phyloP scores from a whole-genome alignment of 805 yeast genomes.

The Starmera pachycereana region DNA sequence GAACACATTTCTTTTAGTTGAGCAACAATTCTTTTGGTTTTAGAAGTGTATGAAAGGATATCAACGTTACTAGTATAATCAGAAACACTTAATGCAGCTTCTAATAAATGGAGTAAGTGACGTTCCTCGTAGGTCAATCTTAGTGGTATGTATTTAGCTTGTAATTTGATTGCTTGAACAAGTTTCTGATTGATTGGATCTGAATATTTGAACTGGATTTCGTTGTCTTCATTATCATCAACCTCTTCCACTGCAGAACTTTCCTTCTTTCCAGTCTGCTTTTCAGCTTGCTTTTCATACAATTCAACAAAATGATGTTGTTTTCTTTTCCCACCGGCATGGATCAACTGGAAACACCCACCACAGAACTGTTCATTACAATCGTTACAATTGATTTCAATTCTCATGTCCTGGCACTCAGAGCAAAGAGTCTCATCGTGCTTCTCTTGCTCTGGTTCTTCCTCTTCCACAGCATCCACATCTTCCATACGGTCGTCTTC shows the following conservation, averaged over 20 bases:
- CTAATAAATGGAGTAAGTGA: slow-evolving; percentile 52
- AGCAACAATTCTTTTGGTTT: slow-evolving; percentile 58
- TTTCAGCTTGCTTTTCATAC: slow-evolving; percentile 1
- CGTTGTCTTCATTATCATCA: slow-evolving; percentile 1
- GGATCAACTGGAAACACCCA: slow-evolving; percentile 60
- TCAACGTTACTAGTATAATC: slow-evolving; percentile 78
- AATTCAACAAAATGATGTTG: slow-evolving; percentile 27
- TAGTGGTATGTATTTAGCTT: slow-evolving; percentile 53
- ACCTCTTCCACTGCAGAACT: background rate
- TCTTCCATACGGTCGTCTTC: slow-evolving; percentile 24
- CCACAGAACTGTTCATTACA: slow-evolving; percentile 63
- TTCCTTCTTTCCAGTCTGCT: slow-evolving; percentile 12
- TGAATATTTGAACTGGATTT: slow-evolving; percentile 6
- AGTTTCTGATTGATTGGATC: slow-evolving; percentile 7
- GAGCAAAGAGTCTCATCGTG: slow-evolving; percentile 40
- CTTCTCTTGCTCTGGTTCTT: slow-evolving; percentile 15
- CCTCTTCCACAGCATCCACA: slow-evolving; percentile 12
- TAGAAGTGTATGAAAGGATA: slow-evolving; percentile 53
- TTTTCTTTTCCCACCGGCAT: slow-evolving; percentile 56
- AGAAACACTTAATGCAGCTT: slow-evolving; percentile 69
- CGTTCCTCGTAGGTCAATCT: slow-evolving; percentile 61
- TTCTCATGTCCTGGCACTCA: slow-evolving; percentile 68
- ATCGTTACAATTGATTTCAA: slow-evolving; percentile 46
- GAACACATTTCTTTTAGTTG: slow-evolving; percentile 73
- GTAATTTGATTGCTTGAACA: slow-evolving; percentile 23